Percentiles rank a stretch among this genome's conserved stretches.
Evolutionary conservation across 2,329 filamentous ascomycete species (phyloP).

Genomic region (Arthrinium phaeospermum): DNA sequence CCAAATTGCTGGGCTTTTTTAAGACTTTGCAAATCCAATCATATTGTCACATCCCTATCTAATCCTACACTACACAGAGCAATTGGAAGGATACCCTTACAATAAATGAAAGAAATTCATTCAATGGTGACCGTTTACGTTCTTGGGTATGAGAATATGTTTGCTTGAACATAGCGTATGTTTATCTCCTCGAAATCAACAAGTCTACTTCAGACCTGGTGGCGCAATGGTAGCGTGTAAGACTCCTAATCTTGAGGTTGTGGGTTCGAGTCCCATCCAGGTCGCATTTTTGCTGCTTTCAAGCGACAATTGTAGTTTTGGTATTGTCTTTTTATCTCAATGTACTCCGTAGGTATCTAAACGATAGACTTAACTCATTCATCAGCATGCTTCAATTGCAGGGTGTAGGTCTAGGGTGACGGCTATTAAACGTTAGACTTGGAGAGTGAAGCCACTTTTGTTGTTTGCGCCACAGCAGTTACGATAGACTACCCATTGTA

Average conservation of each 20-base stretch:
- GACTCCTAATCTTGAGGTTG: slow-evolving; percentile 42
- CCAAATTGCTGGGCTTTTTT: background rate
- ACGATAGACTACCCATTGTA: background rate
- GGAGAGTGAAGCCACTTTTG: background rate
- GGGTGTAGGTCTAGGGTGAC: too few species aligned
- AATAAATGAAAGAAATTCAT: background rate
- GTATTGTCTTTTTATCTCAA: background rate
- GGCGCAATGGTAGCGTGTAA: slow-evolving; percentile 39
- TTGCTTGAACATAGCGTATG: background rate
- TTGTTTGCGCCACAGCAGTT: background rate
- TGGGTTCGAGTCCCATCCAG: slow-evolving; percentile 44
- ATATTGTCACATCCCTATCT: background rate
- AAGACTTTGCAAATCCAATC: background rate
- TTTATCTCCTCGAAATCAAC: background rate
- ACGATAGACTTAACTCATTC: background rate
- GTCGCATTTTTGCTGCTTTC: background rate
- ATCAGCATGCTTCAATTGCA: too few species aligned
- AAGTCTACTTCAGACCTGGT: slow-evolving; percentile 21
- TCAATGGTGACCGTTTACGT: too few species aligned
- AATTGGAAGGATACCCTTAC: background rate
- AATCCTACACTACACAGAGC: background rate
- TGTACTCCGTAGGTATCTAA: background rate
- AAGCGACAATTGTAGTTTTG: background rate
- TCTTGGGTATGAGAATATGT: too few species aligned
- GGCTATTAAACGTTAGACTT: too few species aligned